Base-by-base conservation (phyloP, 192 early-diverging fungal species). In the Gamsiella multidivaricata region DNA sequence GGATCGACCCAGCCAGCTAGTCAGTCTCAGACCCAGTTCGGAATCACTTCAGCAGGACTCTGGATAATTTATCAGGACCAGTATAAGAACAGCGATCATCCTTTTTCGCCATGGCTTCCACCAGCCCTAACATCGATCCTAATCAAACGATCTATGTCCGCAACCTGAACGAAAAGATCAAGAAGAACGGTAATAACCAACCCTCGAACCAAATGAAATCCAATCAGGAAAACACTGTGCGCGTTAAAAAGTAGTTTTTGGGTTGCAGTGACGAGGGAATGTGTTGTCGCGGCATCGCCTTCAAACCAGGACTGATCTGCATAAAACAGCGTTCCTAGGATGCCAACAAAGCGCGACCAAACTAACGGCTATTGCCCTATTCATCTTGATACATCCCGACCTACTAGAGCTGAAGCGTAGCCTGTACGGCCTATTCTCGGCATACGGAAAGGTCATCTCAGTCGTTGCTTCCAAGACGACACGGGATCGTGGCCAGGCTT, bases 401-500 rank as follows among this genome's bases (percentile, higher is more conserved):
- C 20, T 47, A 29, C 50, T 65, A 94, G 92, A 94, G 61, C 70
- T 94, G 47, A 85, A 87, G 55, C 67, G 78, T 34, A 87, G 86
- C 18, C 81, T 95, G n/a, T 95, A 95, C 83, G 80, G 86, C 47
- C 82, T 97, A 29, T 99, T 97, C 75, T 88, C 94, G 17, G 83
- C 92, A 4, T 95, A 95, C 71, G 98, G 96, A 14, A 83, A 86
- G 52, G 86, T 99, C 29, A 67, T 97, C 22, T 95, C 95, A 75
- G 90, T 99, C 22, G 94, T 95, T 11, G 93, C 95, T 15, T 73
- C 87, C 50, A 92, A 93, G 69, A 96, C 92, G 9, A 65, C 79
- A 29, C 91, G 89, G 49, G 91, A 94, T 88, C 93, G 96, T 31
- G 96, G 96, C 18, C 98, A 99, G 82, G 98, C 98, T 0, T 97